Percentiles rank a stretch among this genome's conserved stretches.
phyloP scores from a whole-genome alignment of 2,329 filamentous ascomycete species.

The Chaetomium strumarium region DNA sequence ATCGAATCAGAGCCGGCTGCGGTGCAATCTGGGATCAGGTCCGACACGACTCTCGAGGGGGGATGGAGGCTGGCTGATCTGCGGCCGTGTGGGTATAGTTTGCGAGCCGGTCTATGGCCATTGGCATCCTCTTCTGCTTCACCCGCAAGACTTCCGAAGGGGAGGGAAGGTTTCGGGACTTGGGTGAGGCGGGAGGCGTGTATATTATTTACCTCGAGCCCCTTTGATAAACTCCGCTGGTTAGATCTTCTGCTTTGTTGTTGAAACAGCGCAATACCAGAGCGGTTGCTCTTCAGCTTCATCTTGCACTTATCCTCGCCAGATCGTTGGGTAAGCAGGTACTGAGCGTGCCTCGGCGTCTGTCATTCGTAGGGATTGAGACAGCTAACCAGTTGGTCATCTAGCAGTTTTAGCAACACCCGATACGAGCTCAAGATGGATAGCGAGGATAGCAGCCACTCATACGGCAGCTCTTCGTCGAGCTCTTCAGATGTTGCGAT shows the following conservation, averaged over 20 bases:
- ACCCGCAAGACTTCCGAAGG: background rate
- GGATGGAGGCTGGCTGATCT: constrained; percentile 1
- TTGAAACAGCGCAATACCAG: background rate
- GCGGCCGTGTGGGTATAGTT: background rate
- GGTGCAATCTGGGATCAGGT: background rate
- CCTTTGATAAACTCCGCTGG: too few relatives aligned
- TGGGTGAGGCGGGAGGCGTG: background rate
- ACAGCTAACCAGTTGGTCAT: background rate
- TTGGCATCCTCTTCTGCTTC: background rate
- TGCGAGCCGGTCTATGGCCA: background rate
- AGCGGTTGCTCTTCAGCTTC: too few relatives aligned
- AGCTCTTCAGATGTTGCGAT: background rate
- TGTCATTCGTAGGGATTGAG: background rate
- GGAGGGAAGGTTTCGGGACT: background rate
- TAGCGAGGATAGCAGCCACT: constrained; percentile 3
- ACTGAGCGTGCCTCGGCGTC: too few relatives aligned
- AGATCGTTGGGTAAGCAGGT: background rate
- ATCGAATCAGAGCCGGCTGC: constrained; percentile 2
- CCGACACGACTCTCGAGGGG: background rate
- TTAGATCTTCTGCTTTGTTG: too few relatives aligned
- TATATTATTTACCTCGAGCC: too few relatives aligned
- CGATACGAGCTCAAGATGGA: background rate
- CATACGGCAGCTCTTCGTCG: background rate
- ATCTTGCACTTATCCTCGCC: too few relatives aligned
- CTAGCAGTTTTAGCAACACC: background rate